Evolutionary conservation across 2,329 filamentous ascomycete species (phyloP).

Genomic region (Xylariaceae sp.): DNA sequence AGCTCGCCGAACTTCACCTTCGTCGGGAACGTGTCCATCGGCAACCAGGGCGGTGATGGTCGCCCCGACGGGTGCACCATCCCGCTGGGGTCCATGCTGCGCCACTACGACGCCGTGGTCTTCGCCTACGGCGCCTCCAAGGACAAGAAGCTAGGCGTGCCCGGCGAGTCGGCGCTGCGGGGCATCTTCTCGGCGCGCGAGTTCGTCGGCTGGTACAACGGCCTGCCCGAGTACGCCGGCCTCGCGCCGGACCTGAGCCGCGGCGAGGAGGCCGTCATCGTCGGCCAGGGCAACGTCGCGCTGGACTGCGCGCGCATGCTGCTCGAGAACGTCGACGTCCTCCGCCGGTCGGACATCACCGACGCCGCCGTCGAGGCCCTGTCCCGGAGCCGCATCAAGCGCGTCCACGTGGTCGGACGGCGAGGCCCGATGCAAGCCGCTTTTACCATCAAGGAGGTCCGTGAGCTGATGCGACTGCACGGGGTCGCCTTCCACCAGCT

Average conservation of each 20-base stretch:
- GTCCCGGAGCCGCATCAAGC: constrained; percentile 63
- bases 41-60: constrained; percentile 34
- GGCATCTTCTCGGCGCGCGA: constrained; percentile 83
- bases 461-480: constrained; percentile 76
- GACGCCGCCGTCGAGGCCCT: constrained; percentile 72
- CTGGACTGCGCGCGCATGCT: constrained; percentile 88
- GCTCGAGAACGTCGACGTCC: constrained; percentile 62
- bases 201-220: constrained; percentile 98
- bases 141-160: constrained; percentile 70
- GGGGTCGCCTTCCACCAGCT: constrained; percentile 65
- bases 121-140: constrained; percentile 88
- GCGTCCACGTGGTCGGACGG: constrained; percentile 81
- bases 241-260: constrained; percentile 65
- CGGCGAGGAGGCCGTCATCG: constrained; percentile 76
- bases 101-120: constrained; percentile 84
- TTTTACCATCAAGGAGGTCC: constrained; percentile 90
- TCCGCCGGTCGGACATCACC: constrained; percentile 82
- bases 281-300: constrained; percentile 95
- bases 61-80: constrained; percentile 43
- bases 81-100: constrained; percentile 59
- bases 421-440: constrained; percentile 86
- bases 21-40: constrained; percentile 80
- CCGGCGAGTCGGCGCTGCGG: constrained; percentile 64
- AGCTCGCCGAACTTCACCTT: constrained; percentile 78
- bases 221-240: constrained; percentile 70